Evolutionary conservation across 2,329 filamentous ascomycete species (phyloP), one percentile per base, ranked within the genome.

Genomic region (Diplodia seriata): DNA sequence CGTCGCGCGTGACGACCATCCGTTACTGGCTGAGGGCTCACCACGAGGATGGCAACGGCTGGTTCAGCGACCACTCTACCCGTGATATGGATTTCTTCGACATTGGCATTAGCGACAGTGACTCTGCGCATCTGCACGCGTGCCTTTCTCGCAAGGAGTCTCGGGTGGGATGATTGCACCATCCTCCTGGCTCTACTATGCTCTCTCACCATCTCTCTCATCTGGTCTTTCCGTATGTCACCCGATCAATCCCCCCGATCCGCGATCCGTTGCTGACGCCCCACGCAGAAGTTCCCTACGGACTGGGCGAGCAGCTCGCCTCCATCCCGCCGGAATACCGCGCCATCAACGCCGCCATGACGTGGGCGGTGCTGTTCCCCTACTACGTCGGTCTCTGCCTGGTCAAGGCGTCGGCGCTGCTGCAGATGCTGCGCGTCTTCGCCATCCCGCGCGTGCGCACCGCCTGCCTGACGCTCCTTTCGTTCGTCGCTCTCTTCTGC

Each of bases 331-430:
- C 40, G 12, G 8, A 29, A 23, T 40, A 61, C 47, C 29, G 47
- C 31, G 6, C 33, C n/a, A 11, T 36, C 29, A 51, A 40, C 55
- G 4, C 26, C 33, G 12, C 20, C 43, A 20, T 67, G 31, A 55
- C 33, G 4, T 67, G 65, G 65, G 33, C 47, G 14, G 47, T 23
- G 6, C 55, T 67, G 8, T 67, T 67, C 11, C 65, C 65, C 23
- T 69, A 69, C 56, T 69, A 67, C 53, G n/a, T 38, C 55, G 20
- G 43, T 31, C 64, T 66, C 18, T 67, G 65, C 51, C 47, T 69
- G 47, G 65, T 68, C 49, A 69, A 69, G 33, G 40, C 68, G 56
- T 69, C 68, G 8, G 64, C 67, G 1, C 47, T 69, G 7, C 65
- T 69, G 43, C 64, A 67, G 29, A 64, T 43, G 31, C 64, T 69